phyloP scores from a whole-genome alignment of 345 rosid genomes.

The Reutealis trisperma region DNA sequence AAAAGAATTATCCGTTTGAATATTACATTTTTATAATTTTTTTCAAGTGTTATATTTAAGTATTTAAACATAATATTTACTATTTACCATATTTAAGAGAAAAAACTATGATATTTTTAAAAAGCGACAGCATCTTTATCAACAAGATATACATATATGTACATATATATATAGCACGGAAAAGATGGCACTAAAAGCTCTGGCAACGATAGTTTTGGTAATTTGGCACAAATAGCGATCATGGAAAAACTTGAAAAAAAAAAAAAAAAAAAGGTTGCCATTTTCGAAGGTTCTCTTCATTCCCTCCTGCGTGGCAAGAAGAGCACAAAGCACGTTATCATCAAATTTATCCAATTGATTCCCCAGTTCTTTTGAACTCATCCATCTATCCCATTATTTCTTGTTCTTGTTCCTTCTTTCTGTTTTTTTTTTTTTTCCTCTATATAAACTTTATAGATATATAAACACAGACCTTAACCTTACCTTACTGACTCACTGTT shows the following conservation, averaged over 20 bases:
- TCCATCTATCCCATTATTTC: not conserved
- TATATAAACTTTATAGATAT: not conserved
- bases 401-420: not conserved
- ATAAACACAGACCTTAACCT: not conserved
- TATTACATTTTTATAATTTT: no score
- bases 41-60: no score
- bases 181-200: no score
- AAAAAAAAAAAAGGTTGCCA: not conserved
- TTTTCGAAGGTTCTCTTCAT: not conserved
- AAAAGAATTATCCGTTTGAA: no score
- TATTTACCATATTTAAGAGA: no score
- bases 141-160: no score
- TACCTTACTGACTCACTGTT: not conserved
- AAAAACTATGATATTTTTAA: no score
- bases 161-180: no score
- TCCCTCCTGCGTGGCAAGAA: conserved; percentile 7
- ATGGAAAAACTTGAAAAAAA: not conserved
- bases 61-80: no score
- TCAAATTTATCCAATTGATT: not conserved
- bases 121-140: no score
- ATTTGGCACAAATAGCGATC: not conserved
- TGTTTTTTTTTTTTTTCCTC: not conserved
- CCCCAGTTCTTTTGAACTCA: not conserved
- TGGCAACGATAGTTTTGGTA: no score
- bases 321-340: conserved; percentile 2